These are phyloP conservation scores for Penicilliopsis zonata DNA, from an alignment of 495 filamentous ascomycete species.

Conservation along the genomic window DNA sequence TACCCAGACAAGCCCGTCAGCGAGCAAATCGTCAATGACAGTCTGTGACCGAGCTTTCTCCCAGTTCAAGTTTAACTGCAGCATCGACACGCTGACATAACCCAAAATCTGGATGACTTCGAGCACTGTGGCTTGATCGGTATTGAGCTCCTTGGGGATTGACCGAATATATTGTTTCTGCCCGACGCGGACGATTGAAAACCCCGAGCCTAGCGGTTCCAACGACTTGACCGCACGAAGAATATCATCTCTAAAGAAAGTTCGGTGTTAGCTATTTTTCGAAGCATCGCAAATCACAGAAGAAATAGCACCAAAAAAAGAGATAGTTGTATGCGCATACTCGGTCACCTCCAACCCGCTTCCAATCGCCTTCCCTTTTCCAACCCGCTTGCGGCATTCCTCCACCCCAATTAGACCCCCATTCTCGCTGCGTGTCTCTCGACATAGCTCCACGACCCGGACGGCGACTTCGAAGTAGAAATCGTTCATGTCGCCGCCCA, in stretches of 20 bases:
- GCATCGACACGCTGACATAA: slow-evolving; percentile 83
- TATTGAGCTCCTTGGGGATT: slow-evolving; percentile 92
- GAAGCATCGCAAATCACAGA: no score
- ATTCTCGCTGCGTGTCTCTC: slow-evolving; percentile 78
- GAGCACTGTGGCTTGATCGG: slow-evolving; percentile 82
- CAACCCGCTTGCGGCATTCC: slow-evolving; percentile 65
- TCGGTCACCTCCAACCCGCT: slow-evolving; percentile 59
- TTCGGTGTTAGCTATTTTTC: no score
- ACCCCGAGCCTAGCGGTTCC: slow-evolving; percentile 76
- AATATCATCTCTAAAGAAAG: slow-evolving; percentile 64
- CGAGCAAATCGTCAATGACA: slow-evolving; percentile 80
- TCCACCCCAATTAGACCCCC: slow-evolving; percentile 78
- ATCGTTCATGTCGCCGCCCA: slow-evolving; percentile 86
- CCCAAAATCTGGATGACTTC: slow-evolving; percentile 80
- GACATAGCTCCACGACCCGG: slow-evolving; percentile 84
- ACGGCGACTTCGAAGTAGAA: slow-evolving; percentile 97
- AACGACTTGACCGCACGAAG: slow-evolving; percentile 80
- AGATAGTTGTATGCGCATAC: slow-evolving; percentile 16
- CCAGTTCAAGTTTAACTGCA: slow-evolving; percentile 85
- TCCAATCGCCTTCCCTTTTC: slow-evolving; percentile 57
- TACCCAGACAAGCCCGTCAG: slow-evolving; percentile 88
- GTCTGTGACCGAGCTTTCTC: slow-evolving; percentile 74
- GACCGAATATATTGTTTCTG: slow-evolving; percentile 80
- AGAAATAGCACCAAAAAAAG: neutral
- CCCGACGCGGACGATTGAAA: slow-evolving; percentile 71